A percentile compares a stretch with the other conserved stretches of the same genome.
phyloP scores from a whole-genome alignment of 371 early-diverging fungal genomes.

The Fennellomyces sp. region DNA sequence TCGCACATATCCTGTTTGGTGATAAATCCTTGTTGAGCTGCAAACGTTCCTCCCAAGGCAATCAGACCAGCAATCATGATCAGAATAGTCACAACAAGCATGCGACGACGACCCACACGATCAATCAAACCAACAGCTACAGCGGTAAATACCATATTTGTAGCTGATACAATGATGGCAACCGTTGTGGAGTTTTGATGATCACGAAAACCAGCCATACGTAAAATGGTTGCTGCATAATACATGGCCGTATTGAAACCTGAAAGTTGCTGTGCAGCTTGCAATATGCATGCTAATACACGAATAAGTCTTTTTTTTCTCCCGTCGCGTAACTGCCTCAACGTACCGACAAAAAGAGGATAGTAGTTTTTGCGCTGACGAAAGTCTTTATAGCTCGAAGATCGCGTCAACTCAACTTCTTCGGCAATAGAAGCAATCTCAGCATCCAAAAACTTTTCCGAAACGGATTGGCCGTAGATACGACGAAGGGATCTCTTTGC shows the following conservation, averaged over 20 bases:
- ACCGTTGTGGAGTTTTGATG: constrained; percentile 58
- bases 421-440: constrained; percentile 48
- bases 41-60: constrained; percentile 63
- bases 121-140: constrained; percentile 63
- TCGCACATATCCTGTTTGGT: constrained; percentile 50
- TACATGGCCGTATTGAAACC: constrained; percentile 77
- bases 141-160: constrained; percentile 60
- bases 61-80: constrained; percentile 59
- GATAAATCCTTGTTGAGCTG: constrained; percentile 58
- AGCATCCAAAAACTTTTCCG: constrained; percentile 50
- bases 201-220: constrained; percentile 65
- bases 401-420: constrained; percentile 44
- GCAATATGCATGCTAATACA: constrained; percentile 49
- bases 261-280: constrained; percentile 64
- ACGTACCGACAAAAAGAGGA: constrained; percentile 57
- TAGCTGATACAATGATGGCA: constrained; percentile 60
- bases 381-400: constrained; percentile 51
- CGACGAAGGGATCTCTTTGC: constrained; percentile 49
- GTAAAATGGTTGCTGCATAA: constrained; percentile 66
- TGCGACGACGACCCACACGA: constrained; percentile 58
- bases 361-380: constrained; percentile 44
- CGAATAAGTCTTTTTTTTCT: background rate
- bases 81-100: constrained; percentile 60
- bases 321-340: too few relatives aligned
- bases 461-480: constrained; percentile 53